These are phyloP conservation scores for Sanghuangporus weigelae DNA, from an alignment of 1,284 basidiomycete species.

Conservation along the genomic window DNA sequence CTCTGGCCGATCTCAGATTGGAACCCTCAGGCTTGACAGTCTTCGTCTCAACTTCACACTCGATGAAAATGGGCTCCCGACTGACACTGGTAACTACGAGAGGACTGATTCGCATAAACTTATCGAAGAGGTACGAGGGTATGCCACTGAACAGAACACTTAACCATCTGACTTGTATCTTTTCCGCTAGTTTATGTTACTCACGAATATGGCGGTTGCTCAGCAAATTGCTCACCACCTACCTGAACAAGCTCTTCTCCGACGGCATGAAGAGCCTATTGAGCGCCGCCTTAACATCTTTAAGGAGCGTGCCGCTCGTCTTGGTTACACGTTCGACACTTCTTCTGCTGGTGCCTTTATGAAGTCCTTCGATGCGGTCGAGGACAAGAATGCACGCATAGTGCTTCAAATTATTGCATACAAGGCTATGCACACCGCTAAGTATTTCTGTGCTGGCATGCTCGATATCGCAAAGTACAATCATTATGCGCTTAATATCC, in stretches of 20 bases:
- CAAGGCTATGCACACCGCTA: constrained; percentile 89
- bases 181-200: constrained; percentile 77
- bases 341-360: constrained; percentile 81
- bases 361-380: constrained; percentile 72
- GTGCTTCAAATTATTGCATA: constrained; percentile 78
- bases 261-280: constrained; percentile 89
- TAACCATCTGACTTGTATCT: constrained; percentile 9
- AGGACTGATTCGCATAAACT: constrained; percentile 73
- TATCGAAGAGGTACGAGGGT: constrained; percentile 75
- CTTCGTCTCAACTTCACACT: constrained; percentile 75
- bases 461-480: constrained; percentile 97
- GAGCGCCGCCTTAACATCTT: constrained; percentile 84
- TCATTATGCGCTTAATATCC: constrained; percentile 88
- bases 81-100: constrained; percentile 69
- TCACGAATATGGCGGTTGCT: constrained; percentile 87
- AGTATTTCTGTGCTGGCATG: constrained; percentile 99
- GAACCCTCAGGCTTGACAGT: constrained; percentile 74
- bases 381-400: constrained; percentile 66
- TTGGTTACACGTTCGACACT: constrained; percentile 82
- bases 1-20: constrained; percentile 71
- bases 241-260: constrained; percentile 91
- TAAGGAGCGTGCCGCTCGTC: constrained; percentile 70
- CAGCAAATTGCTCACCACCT: constrained; percentile 91
- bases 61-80: constrained; percentile 79
- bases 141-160: background rate